Evolutionary conservation across 129 eudicot genomes (phyloP), one percentile per base, ranked within the genome.

Genomic region (Smallanthus sonchifolius): DNA sequence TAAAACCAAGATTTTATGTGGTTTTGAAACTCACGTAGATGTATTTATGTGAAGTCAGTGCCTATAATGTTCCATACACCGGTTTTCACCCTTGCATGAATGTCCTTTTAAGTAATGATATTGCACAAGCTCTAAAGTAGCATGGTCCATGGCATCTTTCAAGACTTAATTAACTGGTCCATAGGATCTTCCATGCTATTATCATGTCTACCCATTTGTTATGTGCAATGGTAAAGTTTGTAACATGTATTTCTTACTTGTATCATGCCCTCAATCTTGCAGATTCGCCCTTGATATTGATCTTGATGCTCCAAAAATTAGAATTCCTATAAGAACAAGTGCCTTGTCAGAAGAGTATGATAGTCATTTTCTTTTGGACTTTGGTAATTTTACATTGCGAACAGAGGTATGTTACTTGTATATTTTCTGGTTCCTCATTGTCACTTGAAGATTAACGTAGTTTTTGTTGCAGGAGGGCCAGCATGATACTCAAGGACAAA

Each of bases 251-350:
- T 39, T 52, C 36, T 45, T 44, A 17, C 73, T 43, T 59, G 52
- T 49, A 42, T 80, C 30, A 54, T 54, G 7, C 43, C 67, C 63
- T 64, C 75, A 45, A 38, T 54, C 43, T 59, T 16, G 65, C 95
- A 95, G 99, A 75, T 95, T 95, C 77, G 93, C 99, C 74, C 97
- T 95, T 73, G 97, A 95, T 82, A 87, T 95, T 82, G 99, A 95
- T 77, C 92, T 95, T 83, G 99, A 91, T 87, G 99, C 97, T 77
- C 99, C 99, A 48, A 95, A 95, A 91, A 94, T 95, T 35, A 91
- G 91, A 82, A 86, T 95, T 59, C 99, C 99, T 72, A 78, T 95
- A 64, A 73, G 87, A 72, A 56, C 74, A 36, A 14, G 77, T 72
- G 72, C 81, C 65, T 83, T 92, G 28, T 73, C 84, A 56, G 83